A percentile compares a stretch with the other conserved stretches of the same genome.
These are phyloP conservation scores for Auricularia auricula-judae DNA, from an alignment of 768 basidiomycete genomes.

Conservation along the genomic window DNA sequence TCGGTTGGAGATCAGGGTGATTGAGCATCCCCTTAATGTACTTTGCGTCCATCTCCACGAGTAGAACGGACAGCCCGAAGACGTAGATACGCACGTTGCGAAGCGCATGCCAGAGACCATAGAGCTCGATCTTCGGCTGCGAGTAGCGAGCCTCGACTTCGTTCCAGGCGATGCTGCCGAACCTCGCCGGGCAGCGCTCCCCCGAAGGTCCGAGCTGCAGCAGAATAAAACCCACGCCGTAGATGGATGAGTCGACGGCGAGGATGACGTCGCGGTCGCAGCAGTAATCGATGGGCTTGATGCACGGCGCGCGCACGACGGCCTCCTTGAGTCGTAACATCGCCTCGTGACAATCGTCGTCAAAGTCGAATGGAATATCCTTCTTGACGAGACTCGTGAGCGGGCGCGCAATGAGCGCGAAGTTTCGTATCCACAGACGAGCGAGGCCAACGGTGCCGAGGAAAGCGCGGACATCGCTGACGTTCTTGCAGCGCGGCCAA, in stretches of 20 bases:
- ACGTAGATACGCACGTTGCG: not conserved
- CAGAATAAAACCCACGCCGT: constrained; percentile 17
- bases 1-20: constrained; percentile 4
- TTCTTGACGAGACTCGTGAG: constrained; percentile 14
- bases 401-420: constrained; percentile 10
- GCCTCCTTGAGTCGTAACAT: constrained; percentile 19
- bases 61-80: not conserved
- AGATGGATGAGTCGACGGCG: constrained; percentile 16
- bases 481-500: constrained; percentile 12
- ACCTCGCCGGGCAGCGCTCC: constrained; percentile 17
- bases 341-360: constrained; percentile 16
- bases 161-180: constrained; percentile 29
- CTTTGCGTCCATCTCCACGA: constrained; percentile 5
- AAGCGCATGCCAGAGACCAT: constrained; percentile 13
- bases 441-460: constrained; percentile 15
- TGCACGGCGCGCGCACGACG: constrained; percentile 15
- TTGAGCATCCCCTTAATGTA: constrained; percentile 7
- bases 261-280: constrained; percentile 12
- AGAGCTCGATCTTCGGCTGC: constrained; percentile 18
- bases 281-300: constrained; percentile 24
- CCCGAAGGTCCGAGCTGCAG: constrained; percentile 13
- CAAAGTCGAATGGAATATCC: constrained; percentile 21
- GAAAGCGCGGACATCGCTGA: constrained; percentile 16
- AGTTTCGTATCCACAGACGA: constrained; percentile 14
- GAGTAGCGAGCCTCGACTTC: constrained; percentile 13